Conservation (phyloP, 441 rosid species). For the Jatropha podagrica region DNA sequence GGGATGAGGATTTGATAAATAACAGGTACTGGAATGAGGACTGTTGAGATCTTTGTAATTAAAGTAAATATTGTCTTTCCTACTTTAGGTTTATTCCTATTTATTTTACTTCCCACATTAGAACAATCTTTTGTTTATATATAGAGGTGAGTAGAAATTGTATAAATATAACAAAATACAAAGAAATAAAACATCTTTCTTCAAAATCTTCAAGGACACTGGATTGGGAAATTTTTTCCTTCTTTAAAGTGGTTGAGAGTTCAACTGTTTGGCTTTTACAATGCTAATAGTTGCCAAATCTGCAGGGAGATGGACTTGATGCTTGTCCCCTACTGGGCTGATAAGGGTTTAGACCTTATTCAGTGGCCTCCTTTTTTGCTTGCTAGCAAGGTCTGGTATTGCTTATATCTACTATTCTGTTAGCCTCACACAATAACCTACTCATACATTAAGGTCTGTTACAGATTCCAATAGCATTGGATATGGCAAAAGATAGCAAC, state of each 20-base stretch:
- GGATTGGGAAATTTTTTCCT: neutral
- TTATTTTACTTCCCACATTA: too few relatives aligned
- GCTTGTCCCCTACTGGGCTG: conserved; percentile 99
- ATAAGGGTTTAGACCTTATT: conserved; percentile 74
- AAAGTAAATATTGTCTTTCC: too few relatives aligned
- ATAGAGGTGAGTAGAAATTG: too few relatives aligned
- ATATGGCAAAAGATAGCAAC: conserved; percentile 99
- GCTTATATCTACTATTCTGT: neutral
- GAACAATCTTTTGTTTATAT: too few relatives aligned
- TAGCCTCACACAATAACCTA: neutral
- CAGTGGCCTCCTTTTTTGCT: conserved; percentile 99
- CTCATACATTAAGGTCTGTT: neutral
- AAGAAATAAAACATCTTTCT: too few relatives aligned
- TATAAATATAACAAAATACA: too few relatives aligned
- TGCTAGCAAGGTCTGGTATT: conserved; percentile 90
- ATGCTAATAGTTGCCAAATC: neutral
- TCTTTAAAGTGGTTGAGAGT: neutral
- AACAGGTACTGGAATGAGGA: conserved; percentile 42
- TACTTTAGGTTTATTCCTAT: too few relatives aligned
- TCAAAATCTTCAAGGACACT: neutral
- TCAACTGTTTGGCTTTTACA: neutral
- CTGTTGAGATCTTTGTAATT: too few relatives aligned
- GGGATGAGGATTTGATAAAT: conserved; percentile 96
- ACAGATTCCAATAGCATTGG: conserved; percentile 97
- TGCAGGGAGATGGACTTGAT: conserved; percentile 93